Base-by-base conservation (phyloP, 352 stramenopile species). In the Pythium rishiriense region DNA sequence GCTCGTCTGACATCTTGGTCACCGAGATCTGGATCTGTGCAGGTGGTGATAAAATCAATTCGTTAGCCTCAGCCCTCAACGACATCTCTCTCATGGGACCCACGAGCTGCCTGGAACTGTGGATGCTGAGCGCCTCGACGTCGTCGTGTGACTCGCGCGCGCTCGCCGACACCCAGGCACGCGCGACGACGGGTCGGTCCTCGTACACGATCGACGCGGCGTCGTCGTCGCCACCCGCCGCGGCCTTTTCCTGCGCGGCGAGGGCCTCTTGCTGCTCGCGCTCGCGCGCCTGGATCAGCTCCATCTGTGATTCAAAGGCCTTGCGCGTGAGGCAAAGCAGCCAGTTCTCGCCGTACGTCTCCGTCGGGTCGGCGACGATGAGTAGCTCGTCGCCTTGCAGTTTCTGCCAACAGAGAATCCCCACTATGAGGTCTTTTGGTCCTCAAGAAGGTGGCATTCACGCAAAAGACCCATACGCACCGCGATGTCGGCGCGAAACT, bases 271-370 rank as follows among this genome's bases (percentile, higher is more conserved):
- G 62, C 12, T 68, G 69, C 28, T 88, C 79, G 3, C 79, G 70
- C 41, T 88, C 81, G 1, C 72, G 72, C 50, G 64, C 64, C 24
- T 76, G 74, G 19, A 92, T 73, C 22, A 83, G n/a, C 49, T 87
- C 78, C 70, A 86, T 85, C 68, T 92, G 82, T 37, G 65, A 43
- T 22, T 94, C 83, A 54, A 84, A 86, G 0, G 79, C 83, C 39
- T 68, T 78, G 19, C 78, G 72, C 15, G 79, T 91, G n/a, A 94
- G 67, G 45, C 80, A 91, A 11, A 94, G 62, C 64, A 93, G 62
- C 83, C 83, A 94, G 69, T 94, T 94, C 52, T 94, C 83, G n/a
- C 85, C 85, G 56, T 91, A 94, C 19, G 75, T 80, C 68, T 93
- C 83, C 37, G 68, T 80, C 25, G 80, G 82, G 55, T 94, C 85